Evolutionary conservation across 352 stramenopile species (phyloP), one percentile per base, ranked within the genome.

Genomic region (Thraustotheca clavata): DNA sequence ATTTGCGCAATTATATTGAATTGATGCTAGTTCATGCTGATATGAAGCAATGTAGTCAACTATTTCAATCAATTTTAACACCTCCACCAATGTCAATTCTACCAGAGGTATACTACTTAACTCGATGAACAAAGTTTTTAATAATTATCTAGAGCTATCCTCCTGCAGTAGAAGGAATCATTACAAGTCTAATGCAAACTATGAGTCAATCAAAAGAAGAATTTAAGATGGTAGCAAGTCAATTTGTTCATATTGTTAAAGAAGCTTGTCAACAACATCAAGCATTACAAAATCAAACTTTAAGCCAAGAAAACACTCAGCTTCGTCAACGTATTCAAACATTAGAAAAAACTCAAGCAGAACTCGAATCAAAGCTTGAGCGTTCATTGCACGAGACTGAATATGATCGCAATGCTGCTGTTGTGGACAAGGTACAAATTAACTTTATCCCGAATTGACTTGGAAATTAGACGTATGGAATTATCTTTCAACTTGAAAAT

Each of bases 381-480:
- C 57, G 41, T 11, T 4, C 16, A 4, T 40, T 36, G 2, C 12
- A 50, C n/a, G 26, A 38, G 8, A 43, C 57, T n/a, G 38, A 35
- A 27, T 26, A 65, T 40, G 57, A 54, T n/a, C 39, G 46, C n/a
- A 33, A 40, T 29, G 46, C 57, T 3, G 27, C 18, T 20, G 57
- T 55, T 1, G 40, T 65, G 6, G 57, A 65, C 57, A 52, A 65
- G 57, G 57, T 65, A 48, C 57, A 46, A n/a, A 27, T 16, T 33
- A 40, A 24, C n/a, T 40, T 2, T 18, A n/a, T 46, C 16, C 16
- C n/a, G n/a, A n/a, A n/a, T n/a, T n/a, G n/a, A n/a, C n/a, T n/a
- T n/a, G n/a, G n/a, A n/a, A n/a, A n/a, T 46, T 54, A 65, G 57
- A 26, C 38, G 38, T 65, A 65, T 43, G 47, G 34, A 33, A 54